Evolutionary conservation across 2,329 filamentous ascomycete genomes (phyloP), one percentile per base, ranked within the genome.

Genomic region (Mycosphaerella sp.): DNA sequence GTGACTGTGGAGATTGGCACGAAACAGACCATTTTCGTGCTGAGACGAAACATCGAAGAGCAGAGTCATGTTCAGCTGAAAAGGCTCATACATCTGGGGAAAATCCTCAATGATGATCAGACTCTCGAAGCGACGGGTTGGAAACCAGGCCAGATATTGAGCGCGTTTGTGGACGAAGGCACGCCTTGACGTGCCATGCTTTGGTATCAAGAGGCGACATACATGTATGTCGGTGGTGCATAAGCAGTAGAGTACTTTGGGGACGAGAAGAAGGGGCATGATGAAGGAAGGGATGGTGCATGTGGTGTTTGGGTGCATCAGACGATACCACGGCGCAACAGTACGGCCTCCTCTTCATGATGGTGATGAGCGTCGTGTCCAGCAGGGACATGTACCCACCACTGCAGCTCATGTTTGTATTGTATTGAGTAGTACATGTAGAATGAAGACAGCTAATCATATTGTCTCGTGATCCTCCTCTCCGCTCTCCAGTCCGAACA

Each of bases 71-170:
- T 44, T 89, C 73, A 68, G 55, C 79, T 75, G 42, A 74, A 95
- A 44, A 81, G 81, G 48, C 79, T 95, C 53, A 84, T 82, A 16
- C 94, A 95, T 67, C 78, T 93, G 69, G 90, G 90, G 59, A 88
- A 83, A 65, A 80, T 90, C 44, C 77, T 95, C 41, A 82, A 83
- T 58, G 87, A 91, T 57, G 76, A 77, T 48, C 66, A 79, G 16
- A 77, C 84, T 0, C 72, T 95, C 14, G 68, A 74, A 40, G 77
- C 78, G 2, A 85, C 93, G 60, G 86, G 85, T 43, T 95, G 87
- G 86, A 79, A 82, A 61, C 76, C 79, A 54, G 86, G 82, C 32
- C 79, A 93, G 64, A 75, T 93, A 30, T 71, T 95, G 49, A 93
- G 90, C 66, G 89, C 85, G 17, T 74, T 93, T 52, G 80, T 93